Evolutionary conservation across 148 eudicot species (phyloP), one percentile per base, ranked within the genome.

Genomic region (Rhododendron williamsianum): DNA sequence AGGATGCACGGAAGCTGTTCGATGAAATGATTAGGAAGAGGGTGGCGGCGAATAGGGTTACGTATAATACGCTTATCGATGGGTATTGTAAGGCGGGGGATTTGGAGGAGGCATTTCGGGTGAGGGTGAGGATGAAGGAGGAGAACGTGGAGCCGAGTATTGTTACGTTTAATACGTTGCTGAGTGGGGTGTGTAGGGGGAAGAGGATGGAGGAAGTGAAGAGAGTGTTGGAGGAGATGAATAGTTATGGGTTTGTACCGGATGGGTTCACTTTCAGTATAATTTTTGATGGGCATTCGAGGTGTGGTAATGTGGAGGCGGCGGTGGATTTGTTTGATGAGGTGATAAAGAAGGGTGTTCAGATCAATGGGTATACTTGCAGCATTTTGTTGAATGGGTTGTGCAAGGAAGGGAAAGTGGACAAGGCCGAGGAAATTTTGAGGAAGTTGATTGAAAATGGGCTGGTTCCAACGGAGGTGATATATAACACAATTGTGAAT

Each of bases 21-120:
- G 94, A 92, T 92, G 94, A 94, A 91, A 94, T 96, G 98, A 12
- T 43, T 16, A 60, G 81, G 86, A 88, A 88, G 82, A 89, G 79
- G 18, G 89, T 96, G 87, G 84, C 60, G 1, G 91, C 93, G 4
- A 93, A 84, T 89, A 86, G 67, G 76, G 94, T 94, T 69, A 92
- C 94, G 6, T 96, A 88, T 83, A 96, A 96, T 85, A 92, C 92
- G 2, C 82, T 96, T 77, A 96, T 94, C 86, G 98, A 93, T 93
- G 98, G 98, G 87, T 94, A 88, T 78, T 94, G 96, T 91, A 96
- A 94, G 85, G 89, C 35, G 30, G 96, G 98, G 71, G 54, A 90
- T 85, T 83, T 96, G 87, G 94, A 90, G 54, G 92, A 88, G 84
- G 98, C 95, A 16, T 92, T 91, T 81, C 82, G n/a, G 27, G 33